Conservation (phyloP, 352 stramenopile genomes). For the Phytophthora lateralis region DNA sequence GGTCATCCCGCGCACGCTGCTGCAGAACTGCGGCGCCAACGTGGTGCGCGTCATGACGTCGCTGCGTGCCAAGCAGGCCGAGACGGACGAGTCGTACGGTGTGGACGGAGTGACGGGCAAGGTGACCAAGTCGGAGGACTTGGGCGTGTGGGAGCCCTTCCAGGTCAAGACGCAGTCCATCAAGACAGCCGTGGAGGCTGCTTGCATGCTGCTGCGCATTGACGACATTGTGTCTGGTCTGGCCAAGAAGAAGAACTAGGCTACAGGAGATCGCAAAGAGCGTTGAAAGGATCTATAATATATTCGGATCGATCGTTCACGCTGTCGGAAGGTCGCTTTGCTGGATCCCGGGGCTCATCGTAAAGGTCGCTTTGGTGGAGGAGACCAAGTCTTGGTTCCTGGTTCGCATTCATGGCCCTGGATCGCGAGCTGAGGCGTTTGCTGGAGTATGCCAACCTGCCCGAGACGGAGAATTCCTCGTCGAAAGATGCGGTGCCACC, state of each 20-base stretch:
- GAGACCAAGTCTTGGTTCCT: neutral
- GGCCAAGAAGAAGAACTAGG: slow-evolving; percentile 94
- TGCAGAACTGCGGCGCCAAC: slow-evolving; percentile 99
- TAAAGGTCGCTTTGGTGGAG: neutral
- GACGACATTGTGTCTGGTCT: slow-evolving; percentile 99
- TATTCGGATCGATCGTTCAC: slow-evolving; percentile 61
- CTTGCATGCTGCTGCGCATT: slow-evolving; percentile 98
- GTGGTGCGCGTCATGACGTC: slow-evolving; percentile 98
- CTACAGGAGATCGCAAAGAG: slow-evolving; percentile 7
- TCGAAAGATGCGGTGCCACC: slow-evolving; percentile 15
- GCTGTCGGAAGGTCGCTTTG: slow-evolving; percentile 22
- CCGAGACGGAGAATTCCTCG: slow-evolving; percentile 29
- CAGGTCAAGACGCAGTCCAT: slow-evolving; percentile 99
- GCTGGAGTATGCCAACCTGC: slow-evolving; percentile 47
- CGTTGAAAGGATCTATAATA: slow-evolving; percentile 56
- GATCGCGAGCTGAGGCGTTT: slow-evolving; percentile 59
- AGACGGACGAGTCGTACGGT: slow-evolving; percentile 77
- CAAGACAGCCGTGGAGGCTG: slow-evolving; percentile 99
- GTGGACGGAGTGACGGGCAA: slow-evolving; percentile 89
- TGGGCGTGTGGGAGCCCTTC: slow-evolving; percentile 99
- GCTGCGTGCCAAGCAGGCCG: slow-evolving; percentile 93
- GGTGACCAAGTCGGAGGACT: slow-evolving; percentile 95
- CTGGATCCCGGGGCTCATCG: neutral
- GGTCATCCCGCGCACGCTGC: slow-evolving; percentile 98
- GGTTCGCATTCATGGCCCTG: slow-evolving; percentile 44